Evolutionary conservation across 73 alveolate genomes (phyloP), one percentile per base, ranked within the genome.

Genomic region (Tetrahymena elliotti): DNA sequence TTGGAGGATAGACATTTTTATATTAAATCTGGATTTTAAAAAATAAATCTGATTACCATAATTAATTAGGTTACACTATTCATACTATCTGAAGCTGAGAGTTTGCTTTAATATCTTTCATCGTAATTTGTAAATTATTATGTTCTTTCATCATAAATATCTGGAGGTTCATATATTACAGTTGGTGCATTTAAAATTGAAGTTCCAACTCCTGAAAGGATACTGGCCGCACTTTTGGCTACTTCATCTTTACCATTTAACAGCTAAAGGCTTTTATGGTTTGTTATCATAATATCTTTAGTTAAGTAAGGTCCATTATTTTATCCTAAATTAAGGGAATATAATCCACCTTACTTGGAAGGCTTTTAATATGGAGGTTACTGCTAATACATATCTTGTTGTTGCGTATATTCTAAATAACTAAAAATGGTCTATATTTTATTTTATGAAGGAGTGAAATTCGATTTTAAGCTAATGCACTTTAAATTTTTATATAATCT

Each of bases 151-250:
- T 94, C 96, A 94, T 94, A 94, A 35, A 94, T 94, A 53, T 94
- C 96, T 33, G 96, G 96, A 40, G 96, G 96, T 88, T 94, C 96
- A 84, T 94, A 94, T n/a, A 94, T 94, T 33, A 84, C 96, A 22
- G 96, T 94, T 38, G 96, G 96, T n/a, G 93, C 96, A 84, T 94
- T 84, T 33, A 94, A 24, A 33, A 84, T 38, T 6, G 95, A 94
- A 84, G 93, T 41, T 35, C 96, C 96, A 33, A 94, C 96, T 88
- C 93, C 93, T 27, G 96, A 94, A 38, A 94, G 93, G 35, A 94
- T 92, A 35, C 93, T 40, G 33, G 95, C 68, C 20, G 93, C 93
- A 33, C 95, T 84, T 36, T 94, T 94, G 35, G 95, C 93, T 33
- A 94, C 96, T 94, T 94, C 96, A 94, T 94, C 96, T 84, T 93